phyloP scores from a whole-genome alignment of 192 early-diverging fungal genomes.

The Backusella macrospora region DNA sequence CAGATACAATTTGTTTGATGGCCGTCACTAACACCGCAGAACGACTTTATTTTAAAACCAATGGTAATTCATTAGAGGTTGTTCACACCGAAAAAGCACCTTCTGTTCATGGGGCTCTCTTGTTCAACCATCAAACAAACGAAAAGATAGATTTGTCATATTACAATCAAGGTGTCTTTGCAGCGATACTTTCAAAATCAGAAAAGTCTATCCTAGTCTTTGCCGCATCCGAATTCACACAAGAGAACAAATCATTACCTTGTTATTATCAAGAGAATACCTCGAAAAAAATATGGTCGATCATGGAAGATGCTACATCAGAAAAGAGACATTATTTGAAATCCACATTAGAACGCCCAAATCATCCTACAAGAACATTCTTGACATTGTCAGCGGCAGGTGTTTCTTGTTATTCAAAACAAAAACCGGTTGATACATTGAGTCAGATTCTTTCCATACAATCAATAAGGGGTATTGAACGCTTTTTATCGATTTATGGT shows the following conservation, averaged over 20 bases:
- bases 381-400: not conserved
- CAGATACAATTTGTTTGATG: constrained; percentile 9
- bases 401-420: not conserved
- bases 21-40: constrained; percentile 6
- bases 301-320: not conserved
- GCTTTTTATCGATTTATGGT: not conserved
- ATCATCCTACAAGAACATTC: not conserved
- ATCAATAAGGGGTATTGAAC: not conserved
- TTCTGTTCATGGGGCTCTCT: not conserved
- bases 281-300: not conserved
- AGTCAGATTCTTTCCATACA: not conserved
- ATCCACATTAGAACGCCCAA: not conserved
- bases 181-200: not conserved
- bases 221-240: not conserved
- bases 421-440: not conserved
- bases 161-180: constrained; percentile 1
- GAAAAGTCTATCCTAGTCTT: not conserved
- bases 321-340: not conserved
- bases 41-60: not conserved
- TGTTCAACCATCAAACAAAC: constrained; percentile 5
- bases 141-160: constrained; percentile 1
- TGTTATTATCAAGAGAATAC: constrained; percentile 2
- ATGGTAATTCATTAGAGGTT: not conserved
- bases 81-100: not conserved
- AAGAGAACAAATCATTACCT: not conserved